A percentile compares a stretch with the other conserved stretches of the same genome.
Conservation (phyloP, 2,329 filamentous ascomycete species). For the Trichoderma pleuroti region DNA sequence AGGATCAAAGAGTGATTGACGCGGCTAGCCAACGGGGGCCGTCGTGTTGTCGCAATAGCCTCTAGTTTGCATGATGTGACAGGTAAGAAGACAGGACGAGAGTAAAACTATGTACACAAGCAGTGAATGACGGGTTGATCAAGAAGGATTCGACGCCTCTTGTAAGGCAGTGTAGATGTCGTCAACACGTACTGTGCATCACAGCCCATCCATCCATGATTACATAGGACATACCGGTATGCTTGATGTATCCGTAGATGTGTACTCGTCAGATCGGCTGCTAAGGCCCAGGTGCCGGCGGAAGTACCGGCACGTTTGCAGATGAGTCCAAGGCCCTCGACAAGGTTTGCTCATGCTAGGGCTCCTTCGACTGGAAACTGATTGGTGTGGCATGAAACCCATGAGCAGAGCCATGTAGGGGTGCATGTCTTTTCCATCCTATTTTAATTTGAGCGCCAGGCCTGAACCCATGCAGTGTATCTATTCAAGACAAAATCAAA, state of each 20-base stretch:
- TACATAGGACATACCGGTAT: not conserved
- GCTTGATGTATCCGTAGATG: too few species aligned
- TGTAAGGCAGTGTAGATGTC: not conserved
- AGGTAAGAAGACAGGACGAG: not conserved
- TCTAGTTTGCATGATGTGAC: not conserved
- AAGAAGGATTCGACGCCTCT: not conserved
- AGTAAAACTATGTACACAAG: too few species aligned
- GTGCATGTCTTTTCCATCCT: not conserved
- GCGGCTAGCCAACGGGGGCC: not conserved
- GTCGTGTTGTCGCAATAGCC: not conserved
- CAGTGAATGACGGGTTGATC: not conserved
- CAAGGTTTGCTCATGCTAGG: not conserved
- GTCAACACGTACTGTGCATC: not conserved
- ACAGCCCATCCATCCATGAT: not conserved
- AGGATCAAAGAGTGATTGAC: not conserved
- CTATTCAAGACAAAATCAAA: not conserved
- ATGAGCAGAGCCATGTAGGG: not conserved
- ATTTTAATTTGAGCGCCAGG: not conserved
- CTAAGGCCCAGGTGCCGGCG: not conserved
- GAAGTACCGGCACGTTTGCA: constrained; percentile 3
- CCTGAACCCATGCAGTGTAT: not conserved
- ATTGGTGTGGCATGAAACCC: not conserved
- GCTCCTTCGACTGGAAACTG: not conserved
- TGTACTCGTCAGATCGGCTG: constrained; percentile 7
- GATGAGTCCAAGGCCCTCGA: not conserved